Evolutionary conservation across 2,329 filamentous ascomycete species (phyloP).

Genomic region (Hymenoscyphus repandus): DNA sequence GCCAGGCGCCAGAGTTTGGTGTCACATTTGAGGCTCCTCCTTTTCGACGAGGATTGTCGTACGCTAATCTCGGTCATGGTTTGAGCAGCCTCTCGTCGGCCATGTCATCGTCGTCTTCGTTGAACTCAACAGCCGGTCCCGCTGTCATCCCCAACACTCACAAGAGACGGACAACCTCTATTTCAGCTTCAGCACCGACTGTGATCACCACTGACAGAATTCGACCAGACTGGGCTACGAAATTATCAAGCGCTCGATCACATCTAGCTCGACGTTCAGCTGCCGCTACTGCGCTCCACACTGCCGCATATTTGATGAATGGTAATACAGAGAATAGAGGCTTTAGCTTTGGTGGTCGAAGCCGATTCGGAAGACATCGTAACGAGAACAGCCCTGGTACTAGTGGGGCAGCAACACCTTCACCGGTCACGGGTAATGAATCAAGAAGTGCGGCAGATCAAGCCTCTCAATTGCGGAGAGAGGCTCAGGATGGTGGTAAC

Average conservation of each 20-base stretch:
- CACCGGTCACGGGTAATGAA: constrained; percentile 25
- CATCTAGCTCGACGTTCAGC: constrained; percentile 83
- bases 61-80: constrained; percentile 48
- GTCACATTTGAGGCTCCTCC: constrained; percentile 90
- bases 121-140: constrained; percentile 49
- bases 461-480: constrained; percentile 21
- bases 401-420: constrained; percentile 30
- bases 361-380: constrained; percentile 28
- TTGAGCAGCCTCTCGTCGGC: constrained; percentile 57
- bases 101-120: constrained; percentile 80
- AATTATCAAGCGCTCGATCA: constrained; percentile 76
- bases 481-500: constrained; percentile 30
- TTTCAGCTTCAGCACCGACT: constrained; percentile 77
- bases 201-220: constrained; percentile 92
- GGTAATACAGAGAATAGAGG: constrained; percentile 24
- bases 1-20: constrained; percentile 89
- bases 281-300: constrained; percentile 88
- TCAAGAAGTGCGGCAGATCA: constrained; percentile 28
- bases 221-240: constrained; percentile 90
- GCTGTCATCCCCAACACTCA: constrained; percentile 19
- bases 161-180: constrained; percentile 56
- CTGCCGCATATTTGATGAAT: constrained; percentile 86
- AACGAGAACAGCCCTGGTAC: constrained; percentile 26
- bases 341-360: constrained; percentile 27
- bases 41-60: constrained; percentile 78